Evolutionary conservation across 2,329 filamentous ascomycete species (phyloP).

Genomic region (Sporothrix curviconia): DNA sequence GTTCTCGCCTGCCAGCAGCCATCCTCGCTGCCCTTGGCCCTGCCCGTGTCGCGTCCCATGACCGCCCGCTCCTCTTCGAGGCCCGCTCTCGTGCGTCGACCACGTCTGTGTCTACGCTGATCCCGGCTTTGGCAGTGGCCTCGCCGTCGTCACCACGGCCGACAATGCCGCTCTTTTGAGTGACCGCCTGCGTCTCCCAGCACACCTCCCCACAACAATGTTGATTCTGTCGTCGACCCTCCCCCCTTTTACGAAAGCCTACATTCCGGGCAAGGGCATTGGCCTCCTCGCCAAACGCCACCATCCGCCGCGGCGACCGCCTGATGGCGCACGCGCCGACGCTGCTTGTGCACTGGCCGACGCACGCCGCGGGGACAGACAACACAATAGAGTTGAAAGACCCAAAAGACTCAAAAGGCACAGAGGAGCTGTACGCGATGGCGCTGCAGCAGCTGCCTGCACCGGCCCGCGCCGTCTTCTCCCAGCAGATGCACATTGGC

Average conservation of each 20-base stretch:
- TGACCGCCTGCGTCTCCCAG: too few relatives aligned
- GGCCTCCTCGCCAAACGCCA: conserved; percentile 31
- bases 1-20: too few relatives aligned
- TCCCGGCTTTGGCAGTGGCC: neutral
- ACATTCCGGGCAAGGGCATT: conserved; percentile 30
- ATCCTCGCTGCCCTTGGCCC: too few relatives aligned
- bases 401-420: too few relatives aligned
- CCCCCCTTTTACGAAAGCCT: conserved; percentile 25
- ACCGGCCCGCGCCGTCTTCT: conserved; percentile 22
- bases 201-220: neutral
- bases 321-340: conserved; percentile 29
- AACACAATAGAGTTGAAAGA: too few relatives aligned
- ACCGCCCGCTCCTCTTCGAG: neutral
- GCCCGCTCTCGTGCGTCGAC: neutral
- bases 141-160: neutral
- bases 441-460: conserved; percentile 26
- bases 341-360: conserved; percentile 25
- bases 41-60: too few relatives aligned
- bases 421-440: conserved; percentile 25
- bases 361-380: too few relatives aligned
- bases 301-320: conserved; percentile 30
- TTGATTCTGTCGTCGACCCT: neutral
- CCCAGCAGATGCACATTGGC: conserved; percentile 23
- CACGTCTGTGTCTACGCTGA: conserved; percentile 6
- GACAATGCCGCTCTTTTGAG: neutral